A percentile compares a stretch with the other conserved stretches of the same genome.
Evolutionary conservation across 495 filamentous ascomycete genomes (phyloP).

Genomic region (Amphirosellinia nigrospora): DNA sequence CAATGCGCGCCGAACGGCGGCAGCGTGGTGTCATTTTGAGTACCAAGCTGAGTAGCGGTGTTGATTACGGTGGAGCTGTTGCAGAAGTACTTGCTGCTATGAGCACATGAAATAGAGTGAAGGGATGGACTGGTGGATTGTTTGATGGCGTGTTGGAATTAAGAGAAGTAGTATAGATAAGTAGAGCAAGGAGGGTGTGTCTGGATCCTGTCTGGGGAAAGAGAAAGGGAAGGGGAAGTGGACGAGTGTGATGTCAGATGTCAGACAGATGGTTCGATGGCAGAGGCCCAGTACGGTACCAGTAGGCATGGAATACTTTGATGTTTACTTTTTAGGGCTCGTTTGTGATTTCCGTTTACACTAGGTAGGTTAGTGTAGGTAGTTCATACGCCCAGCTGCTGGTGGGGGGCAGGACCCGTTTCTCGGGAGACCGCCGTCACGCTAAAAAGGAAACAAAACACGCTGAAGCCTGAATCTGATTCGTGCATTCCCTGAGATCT

Average conservation of each 20-base stretch:
- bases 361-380: too few relatives aligned
- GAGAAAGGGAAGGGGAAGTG: not conserved
- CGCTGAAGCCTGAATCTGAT: not conserved
- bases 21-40: slow-evolving; percentile 44
- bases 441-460: not conserved
- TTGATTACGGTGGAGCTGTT: slow-evolving; percentile 4
- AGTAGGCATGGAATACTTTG: not conserved
- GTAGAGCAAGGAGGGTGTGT: not conserved
- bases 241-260: slow-evolving; percentile 1
- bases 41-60: slow-evolving; percentile 37
- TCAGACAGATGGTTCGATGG: not conserved
- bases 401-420: slow-evolving; percentile 3
- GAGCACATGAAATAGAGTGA: not conserved
- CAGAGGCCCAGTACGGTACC: not conserved
- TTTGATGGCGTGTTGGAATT: not conserved
- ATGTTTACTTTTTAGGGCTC: slow-evolving; percentile 13
- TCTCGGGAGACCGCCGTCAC: slow-evolving; percentile 10
- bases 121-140: not conserved
- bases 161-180: not conserved
- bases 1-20: slow-evolving; percentile 57
- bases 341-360: not conserved
- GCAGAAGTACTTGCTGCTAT: not conserved
- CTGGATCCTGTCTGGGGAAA: slow-evolving; percentile 11
- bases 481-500: not conserved
- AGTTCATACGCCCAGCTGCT: not conserved